Base-by-base conservation (phyloP, 345 rosid species). In the Pelargonium nanum region DNA sequence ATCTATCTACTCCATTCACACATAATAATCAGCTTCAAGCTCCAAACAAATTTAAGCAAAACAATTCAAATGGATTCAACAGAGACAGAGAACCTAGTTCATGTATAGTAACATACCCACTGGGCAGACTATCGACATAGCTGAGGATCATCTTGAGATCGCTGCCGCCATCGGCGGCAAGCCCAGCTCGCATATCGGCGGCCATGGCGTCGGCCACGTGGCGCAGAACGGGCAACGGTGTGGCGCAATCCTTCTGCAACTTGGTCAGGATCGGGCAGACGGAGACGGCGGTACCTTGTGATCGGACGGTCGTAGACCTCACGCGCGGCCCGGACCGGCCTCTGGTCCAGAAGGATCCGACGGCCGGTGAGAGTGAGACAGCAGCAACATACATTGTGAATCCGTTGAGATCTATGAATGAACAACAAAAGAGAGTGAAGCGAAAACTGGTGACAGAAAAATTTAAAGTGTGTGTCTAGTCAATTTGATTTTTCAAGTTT, bases 121-220 rank as follows among this genome's bases (percentile, higher is more conserved):
- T 77, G 22, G 96, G 94, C 81, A 91, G 76, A 70, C 63, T 67
- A 55, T 91, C 89, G 22, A 87, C 96, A 64, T 80, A 81, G 63
- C 85, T 85, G 24, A 87, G 84, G 48, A 90, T 82, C 97, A 90
- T 90, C 72, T 78, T 79, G 52, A 90, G 91, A 71, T 85, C 89
- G 62, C 87, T 74, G 19, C 81, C 86, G 26, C 91, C 87, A n/a
- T 85, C 85, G 19, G 60, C 83, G 8, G 78, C 86, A 22, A 85
- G 79, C 54, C 94, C 97, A 20, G 85, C 84, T 65, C 79, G 75
- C 89, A 88, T 84, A 51, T 84, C 96, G 34, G 75, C 69, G 1
- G 80, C 63, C 83, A 91, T 81, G 76, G 83, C 69, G 45, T 84
- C 75, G 4, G 93, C 86, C 73, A 91, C 89, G 34, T 65, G 71